A percentile compares a stretch with the other conserved stretches of the same genome.
Conservation (phyloP, 805 yeast species). For the Debaryomyces castellii region DNA sequence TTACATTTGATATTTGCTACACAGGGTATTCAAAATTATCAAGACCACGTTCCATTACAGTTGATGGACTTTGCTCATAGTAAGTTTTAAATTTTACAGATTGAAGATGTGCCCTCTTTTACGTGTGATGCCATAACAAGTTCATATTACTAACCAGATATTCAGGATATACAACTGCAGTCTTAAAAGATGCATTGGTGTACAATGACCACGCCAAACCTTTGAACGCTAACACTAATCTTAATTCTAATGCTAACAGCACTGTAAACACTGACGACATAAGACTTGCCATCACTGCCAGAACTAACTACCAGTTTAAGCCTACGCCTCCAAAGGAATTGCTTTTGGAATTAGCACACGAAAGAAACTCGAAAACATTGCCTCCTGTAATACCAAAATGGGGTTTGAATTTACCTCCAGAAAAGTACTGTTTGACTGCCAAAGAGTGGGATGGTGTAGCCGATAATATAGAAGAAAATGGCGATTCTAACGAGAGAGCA, state of each 20-base stretch:
- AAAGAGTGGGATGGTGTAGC: slow-evolving; percentile 59
- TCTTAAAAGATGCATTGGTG: slow-evolving; percentile 83
- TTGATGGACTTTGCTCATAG: slow-evolving; percentile 94
- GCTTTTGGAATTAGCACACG: slow-evolving; percentile 85
- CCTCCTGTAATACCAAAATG: slow-evolving; percentile 90
- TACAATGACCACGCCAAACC: slow-evolving; percentile 80
- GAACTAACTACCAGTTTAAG: slow-evolving; percentile 94
- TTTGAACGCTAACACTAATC: slow-evolving; percentile 24
- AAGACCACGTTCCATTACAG: slow-evolving; percentile 94
- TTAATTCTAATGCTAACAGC: slow-evolving; percentile 39
- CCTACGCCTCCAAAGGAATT: slow-evolving; percentile 93
- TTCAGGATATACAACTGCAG: slow-evolving; percentile 73
- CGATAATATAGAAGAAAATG: slow-evolving; percentile 21
- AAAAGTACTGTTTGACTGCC: slow-evolving; percentile 90
- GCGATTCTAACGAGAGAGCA: slow-evolving; percentile 4
- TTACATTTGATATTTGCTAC: slow-evolving; percentile 90
- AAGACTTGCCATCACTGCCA: slow-evolving; percentile 87
- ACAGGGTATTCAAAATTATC: slow-evolving; percentile 86
- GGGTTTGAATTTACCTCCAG: slow-evolving; percentile 96
- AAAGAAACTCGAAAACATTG: slow-evolving; percentile 81
- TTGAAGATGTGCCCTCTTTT: too few relatives aligned
- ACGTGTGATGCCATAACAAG: too few relatives aligned
- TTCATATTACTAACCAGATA: slow-evolving; percentile 7
- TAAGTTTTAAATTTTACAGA: too few relatives aligned
- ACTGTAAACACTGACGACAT: slow-evolving; percentile 84